Percentiles rank a stretch among this genome's conserved stretches.
Evolutionary conservation across 108 stramenopile species (phyloP).

Genomic region (Conticribra weissflogii): DNA sequence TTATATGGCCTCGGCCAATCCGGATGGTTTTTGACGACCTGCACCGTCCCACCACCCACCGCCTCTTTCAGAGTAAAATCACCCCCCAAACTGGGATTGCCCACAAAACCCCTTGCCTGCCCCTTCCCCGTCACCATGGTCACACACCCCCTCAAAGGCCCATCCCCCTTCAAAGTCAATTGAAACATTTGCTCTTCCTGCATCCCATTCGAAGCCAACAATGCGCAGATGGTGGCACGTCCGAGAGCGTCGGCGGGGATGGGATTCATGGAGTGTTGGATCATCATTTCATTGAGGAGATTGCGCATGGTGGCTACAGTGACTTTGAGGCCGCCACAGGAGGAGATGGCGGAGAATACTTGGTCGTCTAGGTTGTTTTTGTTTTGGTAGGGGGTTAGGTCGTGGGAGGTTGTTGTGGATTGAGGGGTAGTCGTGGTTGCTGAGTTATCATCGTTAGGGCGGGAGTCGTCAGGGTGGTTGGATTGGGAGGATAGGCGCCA

Average conservation of each 20-base stretch:
- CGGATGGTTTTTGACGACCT: constrained; percentile 91
- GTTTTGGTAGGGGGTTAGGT: constrained; percentile 50
- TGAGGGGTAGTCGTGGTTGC: background rate
- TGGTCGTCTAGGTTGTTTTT: constrained; percentile 79
- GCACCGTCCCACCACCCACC: constrained; percentile 73
- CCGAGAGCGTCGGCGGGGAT: constrained; percentile 77
- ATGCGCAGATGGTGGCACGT: constrained; percentile 63
- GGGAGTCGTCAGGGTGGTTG: constrained; percentile 11
- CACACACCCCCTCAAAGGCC: constrained; percentile 76
- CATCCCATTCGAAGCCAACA: constrained; percentile 84
- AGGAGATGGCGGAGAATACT: constrained; percentile 82
- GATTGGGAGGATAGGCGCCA: constrained; percentile 18
- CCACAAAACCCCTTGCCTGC: constrained; percentile 77
- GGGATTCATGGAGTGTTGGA: constrained; percentile 77
- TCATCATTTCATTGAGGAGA: constrained; percentile 81
- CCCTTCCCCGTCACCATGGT: constrained; percentile 74
- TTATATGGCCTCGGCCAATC: constrained; percentile 90
- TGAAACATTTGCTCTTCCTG: constrained; percentile 86
- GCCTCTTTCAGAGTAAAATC: constrained; percentile 69
- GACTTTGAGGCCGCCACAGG: constrained; percentile 80
- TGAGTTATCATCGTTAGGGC: too few species aligned
- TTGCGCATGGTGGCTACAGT: constrained; percentile 84
- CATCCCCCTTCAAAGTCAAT: constrained; percentile 78
- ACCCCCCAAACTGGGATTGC: constrained; percentile 71
- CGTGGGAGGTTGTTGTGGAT: constrained; percentile 1